Evolutionary conservation across 108 stramenopile genomes (phyloP).

Genomic region (Pseudonitzschia delicatissima): DNA sequence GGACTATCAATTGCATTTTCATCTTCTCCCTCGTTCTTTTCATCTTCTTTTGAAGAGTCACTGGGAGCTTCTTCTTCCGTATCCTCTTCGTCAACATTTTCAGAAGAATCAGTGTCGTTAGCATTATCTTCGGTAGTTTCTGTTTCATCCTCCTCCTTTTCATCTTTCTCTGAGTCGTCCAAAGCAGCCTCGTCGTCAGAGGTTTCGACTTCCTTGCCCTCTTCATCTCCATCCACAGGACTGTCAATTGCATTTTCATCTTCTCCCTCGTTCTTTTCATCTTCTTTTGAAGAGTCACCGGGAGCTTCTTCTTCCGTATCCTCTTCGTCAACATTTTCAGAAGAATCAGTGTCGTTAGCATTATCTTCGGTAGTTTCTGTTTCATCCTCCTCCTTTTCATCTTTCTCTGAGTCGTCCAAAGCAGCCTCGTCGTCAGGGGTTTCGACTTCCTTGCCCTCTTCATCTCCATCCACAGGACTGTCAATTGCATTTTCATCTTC

Average conservation of each 20-base stretch:
- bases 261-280: background rate
- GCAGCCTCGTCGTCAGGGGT: background rate
- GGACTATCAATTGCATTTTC: background rate
- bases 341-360: background rate
- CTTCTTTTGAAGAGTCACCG: background rate
- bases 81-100: background rate
- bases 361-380: background rate
- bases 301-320: background rate
- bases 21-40: conserved; percentile 1
- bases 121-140: conserved; percentile 3
- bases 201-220: background rate
- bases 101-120: background rate
- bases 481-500: background rate
- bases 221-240: conserved; percentile 1
- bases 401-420: background rate
- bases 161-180: background rate
- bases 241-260: background rate
- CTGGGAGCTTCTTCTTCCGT: background rate
- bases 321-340: background rate
- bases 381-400: background rate
- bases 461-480: background rate
- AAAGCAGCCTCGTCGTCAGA: background rate
- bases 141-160: background rate
- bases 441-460: background rate
- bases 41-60: background rate